These are phyloP conservation scores for Dendrocalamus latiflorus DNA, from an alignment of 202 grass and related monocot genomes.

Conservation along the genomic window DNA sequence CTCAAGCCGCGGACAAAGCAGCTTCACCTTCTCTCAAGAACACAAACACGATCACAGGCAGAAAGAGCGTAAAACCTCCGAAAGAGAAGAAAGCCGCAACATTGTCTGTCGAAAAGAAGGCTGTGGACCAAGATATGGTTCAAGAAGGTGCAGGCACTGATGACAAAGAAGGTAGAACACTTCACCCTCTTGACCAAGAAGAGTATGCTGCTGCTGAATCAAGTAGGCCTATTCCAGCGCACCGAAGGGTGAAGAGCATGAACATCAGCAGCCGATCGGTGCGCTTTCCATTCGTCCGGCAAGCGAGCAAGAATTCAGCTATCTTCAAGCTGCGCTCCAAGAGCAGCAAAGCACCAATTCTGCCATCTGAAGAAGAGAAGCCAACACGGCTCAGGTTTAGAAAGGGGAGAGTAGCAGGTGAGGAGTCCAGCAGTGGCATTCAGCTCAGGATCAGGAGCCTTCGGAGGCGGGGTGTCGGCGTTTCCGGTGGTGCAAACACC, in stretches of 20 bases:
- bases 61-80: neutral
- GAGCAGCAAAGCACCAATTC: constrained; percentile 33
- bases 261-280: constrained; percentile 16
- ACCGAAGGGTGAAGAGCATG: constrained; percentile 37
- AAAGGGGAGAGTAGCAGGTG: constrained; percentile 34
- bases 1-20: neutral
- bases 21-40: neutral
- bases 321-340: constrained; percentile 35
- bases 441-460: constrained; percentile 62
- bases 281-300: constrained; percentile 25
- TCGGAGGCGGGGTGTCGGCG: constrained; percentile 25
- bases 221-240: neutral
- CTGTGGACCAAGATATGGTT: neutral
- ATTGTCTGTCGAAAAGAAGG: neutral
- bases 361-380: constrained; percentile 17
- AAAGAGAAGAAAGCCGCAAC: neutral
- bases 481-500: neutral
- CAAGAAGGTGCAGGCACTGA: neutral
- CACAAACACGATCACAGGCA: neutral
- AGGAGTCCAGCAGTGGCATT: neutral
- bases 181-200: neutral
- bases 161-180: neutral
- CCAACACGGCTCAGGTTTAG: constrained; percentile 46
- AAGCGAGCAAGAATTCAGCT: constrained; percentile 25
- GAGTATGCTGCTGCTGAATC: neutral